Conservation (phyloP, 331 rosid genomes). For the Pyrus hybrid region DNA sequence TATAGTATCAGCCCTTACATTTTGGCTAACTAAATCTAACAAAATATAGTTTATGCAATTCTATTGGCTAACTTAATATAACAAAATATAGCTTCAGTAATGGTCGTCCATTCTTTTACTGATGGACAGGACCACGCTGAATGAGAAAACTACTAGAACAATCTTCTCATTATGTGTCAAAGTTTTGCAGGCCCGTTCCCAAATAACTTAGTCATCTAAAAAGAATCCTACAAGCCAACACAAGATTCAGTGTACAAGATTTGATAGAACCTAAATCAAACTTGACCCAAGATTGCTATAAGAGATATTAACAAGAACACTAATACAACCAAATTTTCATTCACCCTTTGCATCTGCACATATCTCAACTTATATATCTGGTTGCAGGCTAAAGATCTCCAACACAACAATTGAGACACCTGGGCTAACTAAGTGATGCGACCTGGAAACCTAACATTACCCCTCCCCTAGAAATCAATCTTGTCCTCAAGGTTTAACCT, state of each 20-base stretch:
- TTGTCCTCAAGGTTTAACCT: not conserved
- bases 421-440: not conserved
- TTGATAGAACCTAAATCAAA: not conserved
- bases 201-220: not conserved
- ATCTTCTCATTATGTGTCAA: not conserved
- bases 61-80: not conserved
- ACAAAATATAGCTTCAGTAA: not conserved
- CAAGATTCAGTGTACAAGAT: not conserved
- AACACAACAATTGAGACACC: not conserved
- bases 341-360: not conserved
- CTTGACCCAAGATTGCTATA: too few species aligned
- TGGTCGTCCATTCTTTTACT: not conserved
- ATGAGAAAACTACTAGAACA: not conserved
- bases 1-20: not conserved
- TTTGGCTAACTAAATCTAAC: not conserved
- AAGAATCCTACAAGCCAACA: not conserved
- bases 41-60: not conserved
- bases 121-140: not conserved
- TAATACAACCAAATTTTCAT: not conserved
- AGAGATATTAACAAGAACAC: not conserved
- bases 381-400: not conserved
- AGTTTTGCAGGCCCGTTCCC: not conserved
- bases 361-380: not conserved
- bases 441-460: not conserved
- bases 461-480: not conserved